Evolutionary conservation across 139 green algal species (phyloP).

Genomic region (Spirogloea muscicola): DNA sequence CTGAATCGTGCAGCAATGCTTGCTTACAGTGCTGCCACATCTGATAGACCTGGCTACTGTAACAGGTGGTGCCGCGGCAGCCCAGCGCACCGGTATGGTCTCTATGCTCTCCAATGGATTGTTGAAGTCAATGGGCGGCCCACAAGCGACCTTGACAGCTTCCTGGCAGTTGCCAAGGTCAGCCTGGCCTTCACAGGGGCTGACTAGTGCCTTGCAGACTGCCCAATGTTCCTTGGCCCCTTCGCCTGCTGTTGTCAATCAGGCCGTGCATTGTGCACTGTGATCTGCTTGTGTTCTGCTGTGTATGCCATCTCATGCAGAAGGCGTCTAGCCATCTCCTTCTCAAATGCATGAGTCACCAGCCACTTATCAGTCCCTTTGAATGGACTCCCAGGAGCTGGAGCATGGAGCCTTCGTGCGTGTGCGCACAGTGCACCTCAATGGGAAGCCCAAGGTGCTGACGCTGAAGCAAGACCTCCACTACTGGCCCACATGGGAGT

Average conservation of each 20-base stretch:
- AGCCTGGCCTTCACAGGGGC: neutral
- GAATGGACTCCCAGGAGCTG: constrained; percentile 42
- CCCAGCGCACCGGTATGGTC: constrained; percentile 74
- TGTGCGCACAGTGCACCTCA: constrained; percentile 40
- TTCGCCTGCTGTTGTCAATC: neutral
- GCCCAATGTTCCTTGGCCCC: neutral
- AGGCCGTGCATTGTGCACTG: too few relatives aligned
- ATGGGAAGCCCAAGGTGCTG: constrained; percentile 64
- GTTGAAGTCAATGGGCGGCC: constrained; percentile 62
- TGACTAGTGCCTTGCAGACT: neutral
- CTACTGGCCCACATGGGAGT: constrained; percentile 78
- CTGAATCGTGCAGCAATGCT: too few relatives aligned
- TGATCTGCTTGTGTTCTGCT: too few relatives aligned
- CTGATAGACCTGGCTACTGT: too few relatives aligned
- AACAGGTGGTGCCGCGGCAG: constrained; percentile 82
- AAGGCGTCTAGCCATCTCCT: neutral
- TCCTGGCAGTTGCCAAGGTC: constrained; percentile 55
- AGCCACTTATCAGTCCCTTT: neutral
- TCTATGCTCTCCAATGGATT: constrained; percentile 86
- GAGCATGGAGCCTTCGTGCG: constrained; percentile 68
- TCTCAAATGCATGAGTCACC: neutral
- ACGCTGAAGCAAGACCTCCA: constrained; percentile 73
- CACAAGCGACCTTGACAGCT: constrained; percentile 72
- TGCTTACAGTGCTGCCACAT: too few relatives aligned
- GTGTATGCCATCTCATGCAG: neutral